Evolutionary conservation across 345 rosid genomes (phyloP).

Genomic region (Adansonia digitata): DNA sequence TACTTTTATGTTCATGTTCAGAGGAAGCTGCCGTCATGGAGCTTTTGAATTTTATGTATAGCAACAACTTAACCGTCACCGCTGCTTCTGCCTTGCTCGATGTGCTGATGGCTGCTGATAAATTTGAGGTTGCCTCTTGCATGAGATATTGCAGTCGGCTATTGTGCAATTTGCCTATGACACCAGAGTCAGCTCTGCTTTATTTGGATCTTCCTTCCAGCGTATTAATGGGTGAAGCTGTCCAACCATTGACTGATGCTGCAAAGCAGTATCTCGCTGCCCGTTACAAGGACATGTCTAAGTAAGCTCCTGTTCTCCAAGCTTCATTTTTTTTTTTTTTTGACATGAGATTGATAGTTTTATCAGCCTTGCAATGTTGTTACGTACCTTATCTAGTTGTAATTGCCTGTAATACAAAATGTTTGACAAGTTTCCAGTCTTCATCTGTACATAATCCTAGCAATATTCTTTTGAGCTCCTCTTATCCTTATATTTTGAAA

Average conservation of each 20-base stretch:
- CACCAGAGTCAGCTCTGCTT: constrained; percentile 93
- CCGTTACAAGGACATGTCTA: constrained; percentile 86
- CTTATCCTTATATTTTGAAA: background rate
- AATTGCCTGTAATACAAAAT: background rate
- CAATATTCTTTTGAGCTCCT: background rate
- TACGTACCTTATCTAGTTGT: background rate
- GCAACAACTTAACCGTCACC: constrained; percentile 56
- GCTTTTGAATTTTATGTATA: constrained; percentile 93
- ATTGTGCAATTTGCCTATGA: constrained; percentile 76
- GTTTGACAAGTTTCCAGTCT: background rate
- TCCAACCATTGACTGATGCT: constrained; percentile 93
- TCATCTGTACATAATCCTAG: background rate
- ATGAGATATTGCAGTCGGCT: constrained; percentile 88
- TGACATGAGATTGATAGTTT: constrained; percentile 4
- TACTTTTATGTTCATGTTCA: constrained; percentile 42
- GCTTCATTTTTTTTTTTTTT: background rate
- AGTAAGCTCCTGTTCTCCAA: constrained; percentile 38
- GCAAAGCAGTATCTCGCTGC: constrained; percentile 88
- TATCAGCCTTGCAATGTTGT: background rate
- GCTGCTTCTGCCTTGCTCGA: constrained; percentile 90
- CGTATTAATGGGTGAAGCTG: constrained; percentile 96
- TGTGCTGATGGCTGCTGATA: constrained; percentile 99
- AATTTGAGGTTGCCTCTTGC: constrained; percentile 99
- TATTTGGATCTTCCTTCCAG: constrained; percentile 97
- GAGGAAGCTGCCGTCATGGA: constrained; percentile 99